phyloP scores from a whole-genome alignment of 2,329 filamentous ascomycete species.

The Escovopsis sp. region DNA sequence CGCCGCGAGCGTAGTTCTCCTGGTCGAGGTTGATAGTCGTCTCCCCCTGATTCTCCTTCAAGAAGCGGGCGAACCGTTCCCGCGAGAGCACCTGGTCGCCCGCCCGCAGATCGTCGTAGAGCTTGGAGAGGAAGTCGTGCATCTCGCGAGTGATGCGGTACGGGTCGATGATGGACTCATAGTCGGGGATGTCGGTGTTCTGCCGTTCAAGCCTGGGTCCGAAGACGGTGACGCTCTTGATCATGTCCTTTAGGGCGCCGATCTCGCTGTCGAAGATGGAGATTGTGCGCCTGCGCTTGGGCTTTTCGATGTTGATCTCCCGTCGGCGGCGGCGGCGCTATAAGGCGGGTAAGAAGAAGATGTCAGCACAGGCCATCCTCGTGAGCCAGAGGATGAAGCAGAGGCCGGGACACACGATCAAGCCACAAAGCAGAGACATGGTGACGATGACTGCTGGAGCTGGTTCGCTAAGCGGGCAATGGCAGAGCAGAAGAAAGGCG shows the following conservation, averaged over 20 bases:
- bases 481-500: no score
- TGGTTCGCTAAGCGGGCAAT: neutral
- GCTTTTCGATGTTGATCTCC: constrained; percentile 8
- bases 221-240: constrained; percentile 17
- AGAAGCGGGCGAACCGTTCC: constrained; percentile 30
- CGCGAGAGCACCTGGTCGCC: constrained; percentile 14
- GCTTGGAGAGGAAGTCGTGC: constrained; percentile 28
- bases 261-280: constrained; percentile 22
- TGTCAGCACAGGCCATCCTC: constrained; percentile 1
- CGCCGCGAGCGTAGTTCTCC: constrained; percentile 28
- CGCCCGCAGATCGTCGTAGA: constrained; percentile 31
- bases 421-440: constrained; percentile 11
- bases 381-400: neutral
- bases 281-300: constrained; percentile 20
- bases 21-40: constrained; percentile 17
- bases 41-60: constrained; percentile 35
- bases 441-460: constrained; percentile 1
- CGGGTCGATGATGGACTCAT: constrained; percentile 13
- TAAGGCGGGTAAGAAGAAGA: constrained; percentile 1
- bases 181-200: constrained; percentile 1
- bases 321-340: constrained; percentile 8
- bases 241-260: constrained; percentile 16
- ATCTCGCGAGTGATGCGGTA: constrained; percentile 29
- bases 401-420: constrained; percentile 10
- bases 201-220: constrained; percentile 8